Base-by-base conservation (phyloP, 805 yeast genomes). In the Limtongia smithiae region DNA sequence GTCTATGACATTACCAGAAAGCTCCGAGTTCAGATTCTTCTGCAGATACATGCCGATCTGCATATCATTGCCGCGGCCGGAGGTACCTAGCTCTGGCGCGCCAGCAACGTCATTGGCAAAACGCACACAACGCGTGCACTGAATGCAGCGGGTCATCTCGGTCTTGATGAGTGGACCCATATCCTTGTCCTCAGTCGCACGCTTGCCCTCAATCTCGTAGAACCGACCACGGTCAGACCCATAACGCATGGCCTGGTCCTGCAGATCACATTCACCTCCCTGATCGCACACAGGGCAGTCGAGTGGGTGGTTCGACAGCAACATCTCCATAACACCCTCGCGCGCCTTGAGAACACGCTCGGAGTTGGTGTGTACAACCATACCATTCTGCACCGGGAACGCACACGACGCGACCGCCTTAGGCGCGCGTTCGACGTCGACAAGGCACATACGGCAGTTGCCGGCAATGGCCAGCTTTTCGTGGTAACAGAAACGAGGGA, bases 221-320 rank as follows among this genome's bases (percentile, higher is more conserved):
- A 83, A 87, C 67, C 95, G 79, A 59, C 95, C 94, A 57, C 95
- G 78, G 70, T 86, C 95, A 45, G 84, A 71, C 51, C 95, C 95
- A 65, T 84, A 50, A 66, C 93, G 78, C 65, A 82, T 72, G 17
- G 87, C 75, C 73, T 86, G 95, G 65, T 87, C 95, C 72, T 87
- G 95, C 61, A 86, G 76, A 67, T 86, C 95, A 74, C 95, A 86
- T 69, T 86, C 95, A 58, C 95, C 95, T 70, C 95, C 95, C 71
- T 86, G 95, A 71, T 86, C 95, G 70, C 95, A 86, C 48, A 86
- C 83, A 21, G 95, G 95, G 71, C 95, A 86, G 72, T 87, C 95
- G 65, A 86, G 76, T 20, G 95, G 95, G 72, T 86, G 95, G 74
- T 87, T 87, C 60, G 86, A 87, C 57, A 86, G 76, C 55, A 86